Evolutionary conservation across 1,284 basidiomycete species (phyloP).

Genomic region (Thelephora terrestris): DNA sequence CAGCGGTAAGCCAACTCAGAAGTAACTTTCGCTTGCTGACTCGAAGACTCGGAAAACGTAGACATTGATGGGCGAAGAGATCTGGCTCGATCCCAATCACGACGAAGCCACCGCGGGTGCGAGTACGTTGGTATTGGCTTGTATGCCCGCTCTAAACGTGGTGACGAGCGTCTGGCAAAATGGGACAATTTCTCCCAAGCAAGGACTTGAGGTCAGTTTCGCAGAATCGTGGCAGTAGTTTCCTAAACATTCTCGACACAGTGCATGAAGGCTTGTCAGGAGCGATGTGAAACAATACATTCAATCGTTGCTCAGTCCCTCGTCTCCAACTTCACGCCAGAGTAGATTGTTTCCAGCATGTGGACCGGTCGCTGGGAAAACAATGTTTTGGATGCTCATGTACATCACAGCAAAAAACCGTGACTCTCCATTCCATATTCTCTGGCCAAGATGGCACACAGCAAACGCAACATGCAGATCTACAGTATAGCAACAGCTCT

Average conservation of each 20-base stretch:
- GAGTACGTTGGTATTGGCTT: slow-evolving; percentile 65
- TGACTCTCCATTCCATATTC: too few species aligned
- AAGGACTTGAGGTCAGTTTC: slow-evolving; percentile 42
- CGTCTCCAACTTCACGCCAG: slow-evolving; percentile 29
- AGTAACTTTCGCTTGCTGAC: not conserved
- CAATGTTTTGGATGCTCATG: too few species aligned
- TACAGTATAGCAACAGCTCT: too few species aligned
- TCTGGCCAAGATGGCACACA: not conserved
- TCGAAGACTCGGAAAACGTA: slow-evolving; percentile 19
- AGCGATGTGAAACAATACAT: slow-evolving; percentile 65
- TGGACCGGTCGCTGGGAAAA: too few species aligned
- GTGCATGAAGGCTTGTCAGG: slow-evolving; percentile 61
- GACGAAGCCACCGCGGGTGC: slow-evolving; percentile 48
- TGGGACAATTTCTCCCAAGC: slow-evolving; percentile 45
- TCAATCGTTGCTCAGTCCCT: slow-evolving; percentile 62
- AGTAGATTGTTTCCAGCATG: not conserved
- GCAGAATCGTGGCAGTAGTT: slow-evolving; percentile 1
- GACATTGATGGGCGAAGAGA: slow-evolving; percentile 42
- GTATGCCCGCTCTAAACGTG: slow-evolving; percentile 85
- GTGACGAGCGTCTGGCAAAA: slow-evolving; percentile 77
- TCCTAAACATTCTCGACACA: slow-evolving; percentile 18
- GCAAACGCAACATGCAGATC: not conserved
- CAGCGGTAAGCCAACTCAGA: slow-evolving; percentile 41
- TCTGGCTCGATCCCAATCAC: slow-evolving; percentile 74
- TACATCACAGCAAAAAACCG: too few species aligned